Evolutionary conservation across 164 flowering plant species (phyloP), one percentile per base, ranked within the genome.

Genomic region (Litsea cubeba): DNA sequence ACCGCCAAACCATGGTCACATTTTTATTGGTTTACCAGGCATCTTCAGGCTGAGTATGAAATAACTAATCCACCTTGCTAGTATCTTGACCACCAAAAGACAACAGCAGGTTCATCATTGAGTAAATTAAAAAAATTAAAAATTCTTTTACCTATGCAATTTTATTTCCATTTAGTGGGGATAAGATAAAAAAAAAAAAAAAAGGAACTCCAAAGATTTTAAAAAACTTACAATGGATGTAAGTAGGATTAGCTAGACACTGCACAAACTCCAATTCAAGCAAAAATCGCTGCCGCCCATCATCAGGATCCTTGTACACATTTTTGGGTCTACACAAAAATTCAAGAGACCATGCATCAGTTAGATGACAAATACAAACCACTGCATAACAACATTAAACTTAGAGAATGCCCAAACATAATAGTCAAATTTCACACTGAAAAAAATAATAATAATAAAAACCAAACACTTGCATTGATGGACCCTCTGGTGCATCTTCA

Each of bases 261-360:
- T 96, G 99, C 28, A 96, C 83, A 72, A 96, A 96, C 77, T 96
- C 99, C 82, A 96, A 79, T 73, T 94, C 99, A 63, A 96, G 97
- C 80, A 96, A 78, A 81, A 96, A 90, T 20, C 98, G 82, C 72
- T 94, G 97, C 32, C 94, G 85, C 69, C 98, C 99, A 83, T 92
- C 97, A 77, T 94, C 98, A 50, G 97, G 97, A 81, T 96, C 99
- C 86, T 92, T 92, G 69, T 89, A 96, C 1, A 87, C 26, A 50
- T 79, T 87, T 71, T 84, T 86, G 17, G 88, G 84, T 81, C 99
- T 93, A 84, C 30, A 72, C 23, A 76, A 28, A 50, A 25, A 14
- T n/a, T 63, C 30, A 54, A 73, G 49, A 22, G 28, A 46, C 58
- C 17, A 74, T 50, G 67, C 60, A 46, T 63, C 11, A 14, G 32